These are phyloP conservation scores for Sclerotinia glacialis DNA, from an alignment of 2,329 filamentous ascomycete species.

Conservation along the genomic window DNA sequence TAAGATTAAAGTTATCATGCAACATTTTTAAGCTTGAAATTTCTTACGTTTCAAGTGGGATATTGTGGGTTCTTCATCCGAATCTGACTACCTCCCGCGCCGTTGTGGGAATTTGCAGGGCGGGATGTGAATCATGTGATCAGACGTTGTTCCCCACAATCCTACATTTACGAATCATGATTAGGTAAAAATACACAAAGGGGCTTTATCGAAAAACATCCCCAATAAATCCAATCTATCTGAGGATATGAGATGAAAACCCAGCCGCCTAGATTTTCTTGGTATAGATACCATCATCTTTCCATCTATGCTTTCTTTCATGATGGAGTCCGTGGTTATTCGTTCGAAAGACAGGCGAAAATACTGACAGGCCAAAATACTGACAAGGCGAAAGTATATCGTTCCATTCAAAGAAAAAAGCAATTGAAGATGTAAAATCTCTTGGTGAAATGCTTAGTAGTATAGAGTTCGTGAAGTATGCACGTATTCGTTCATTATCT, in stretches of 20 bases:
- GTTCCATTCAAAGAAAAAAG: neutral
- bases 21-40: too few species aligned
- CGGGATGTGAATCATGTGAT: neutral
- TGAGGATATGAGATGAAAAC: slow-evolving; percentile 1
- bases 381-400: neutral
- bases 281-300: slow-evolving; percentile 5
- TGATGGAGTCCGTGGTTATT: neutral
- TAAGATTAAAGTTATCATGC: too few species aligned
- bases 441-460: neutral
- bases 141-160: neutral
- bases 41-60: too few species aligned
- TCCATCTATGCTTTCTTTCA: neutral
- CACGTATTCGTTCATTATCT: neutral
- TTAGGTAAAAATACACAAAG: neutral
- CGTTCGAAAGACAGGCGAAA: too few species aligned
- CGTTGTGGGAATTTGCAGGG: too few species aligned
- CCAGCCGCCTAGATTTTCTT: neutral
- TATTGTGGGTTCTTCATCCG: too few species aligned
- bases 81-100: neutral
- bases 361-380: neutral
- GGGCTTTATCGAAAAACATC: neutral
- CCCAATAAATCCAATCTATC: slow-evolving; percentile 1
- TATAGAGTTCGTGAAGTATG: neutral
- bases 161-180: neutral
- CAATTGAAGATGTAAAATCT: neutral